Conservation (phyloP, 2,329 filamentous ascomycete genomes). For the Colletotrichum abscissum region DNA sequence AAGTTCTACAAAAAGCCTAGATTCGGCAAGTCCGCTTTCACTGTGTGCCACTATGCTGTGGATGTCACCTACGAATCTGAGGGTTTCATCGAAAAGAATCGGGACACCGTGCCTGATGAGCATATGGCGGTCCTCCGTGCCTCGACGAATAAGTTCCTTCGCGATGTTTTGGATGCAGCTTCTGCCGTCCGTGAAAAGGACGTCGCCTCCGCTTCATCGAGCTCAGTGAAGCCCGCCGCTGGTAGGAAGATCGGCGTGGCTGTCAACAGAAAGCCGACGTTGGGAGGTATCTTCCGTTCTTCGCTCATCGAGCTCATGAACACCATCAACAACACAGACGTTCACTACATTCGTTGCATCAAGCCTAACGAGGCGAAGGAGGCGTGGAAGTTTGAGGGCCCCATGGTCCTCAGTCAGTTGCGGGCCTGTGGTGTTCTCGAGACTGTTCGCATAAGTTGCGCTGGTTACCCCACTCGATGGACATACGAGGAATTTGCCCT, state of each 20-base stretch:
- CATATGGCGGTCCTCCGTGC: constrained; percentile 92
- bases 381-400: constrained; percentile 97
- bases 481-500: constrained; percentile 98
- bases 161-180: constrained; percentile 85
- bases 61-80: constrained; percentile 99
- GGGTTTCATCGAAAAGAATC: constrained; percentile 99
- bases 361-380: constrained; percentile 98
- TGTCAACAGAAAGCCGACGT: constrained; percentile 94
- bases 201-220: constrained; percentile 69
- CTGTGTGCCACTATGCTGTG: constrained; percentile 97
- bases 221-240: constrained; percentile 82
- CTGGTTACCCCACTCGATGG: constrained; percentile 97
- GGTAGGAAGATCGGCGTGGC: constrained; percentile 91
- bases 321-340: constrained; percentile 97
- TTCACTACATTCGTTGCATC: constrained; percentile 99
- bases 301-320: constrained; percentile 98
- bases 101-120: constrained; percentile 97
- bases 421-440: constrained; percentile 98
- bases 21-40: constrained; percentile 97
- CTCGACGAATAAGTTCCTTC: constrained; percentile 87
- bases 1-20: constrained; percentile 99
- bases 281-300: constrained; percentile 98
- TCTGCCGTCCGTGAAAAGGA: constrained; percentile 93
- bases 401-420: constrained; percentile 97
- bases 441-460: constrained; percentile 96